Base-by-base conservation (phyloP, 1,284 basidiomycete genomes). In the Cutaneotrichosporon spelunceum region DNA sequence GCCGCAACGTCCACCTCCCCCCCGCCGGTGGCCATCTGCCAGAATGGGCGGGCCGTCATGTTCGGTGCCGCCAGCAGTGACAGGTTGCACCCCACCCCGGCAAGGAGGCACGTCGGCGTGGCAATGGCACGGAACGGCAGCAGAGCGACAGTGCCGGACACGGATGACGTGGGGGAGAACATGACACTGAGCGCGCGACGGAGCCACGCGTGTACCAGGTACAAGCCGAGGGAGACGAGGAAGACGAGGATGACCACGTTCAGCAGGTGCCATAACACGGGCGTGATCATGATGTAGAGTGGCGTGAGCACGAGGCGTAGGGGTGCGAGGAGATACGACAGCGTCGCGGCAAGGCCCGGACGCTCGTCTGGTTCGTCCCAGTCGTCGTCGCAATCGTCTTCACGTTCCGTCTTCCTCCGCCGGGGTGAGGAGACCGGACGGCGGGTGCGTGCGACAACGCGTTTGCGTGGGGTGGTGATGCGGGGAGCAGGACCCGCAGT, bases 101-200 rank as follows among this genome's bases (percentile, higher is more conserved):
- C 56, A 5, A 76, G 39, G 1, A 70, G 58, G 54, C 74, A 76
- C 1, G 68, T 56, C 4, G 74, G 74, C n/a, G 71, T 75, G 1
- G 72, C 71, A 11, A 74, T 34, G 6, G 65, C 50, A 14, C 69
- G 63, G 0, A 72, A 19, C 0, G 72, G 72, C 0, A 71, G 49
- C 3, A 68, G 39, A 0, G 65, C 56, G 1, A 64, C 52, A 1
- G 54, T 23, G 16, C 49, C 29, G 7, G 47, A 23, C 16, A 44
- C 14, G 6, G 29, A 19, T 21, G 47, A 5, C 3, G 42, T 5
- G 3, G 29, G 13, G 8, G 44, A 19, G 10, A 63, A 64, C 27
- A 66, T 9, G 1, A 29, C 54, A 3, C 62, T 30, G n/a, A 70
- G 57, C 4, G 50, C 29, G 14, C 54, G 53, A 21, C 59, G 59